Conservation (phyloP, 345 rosid species). For the sweet orange (Citrus sinensis) region DNA sequence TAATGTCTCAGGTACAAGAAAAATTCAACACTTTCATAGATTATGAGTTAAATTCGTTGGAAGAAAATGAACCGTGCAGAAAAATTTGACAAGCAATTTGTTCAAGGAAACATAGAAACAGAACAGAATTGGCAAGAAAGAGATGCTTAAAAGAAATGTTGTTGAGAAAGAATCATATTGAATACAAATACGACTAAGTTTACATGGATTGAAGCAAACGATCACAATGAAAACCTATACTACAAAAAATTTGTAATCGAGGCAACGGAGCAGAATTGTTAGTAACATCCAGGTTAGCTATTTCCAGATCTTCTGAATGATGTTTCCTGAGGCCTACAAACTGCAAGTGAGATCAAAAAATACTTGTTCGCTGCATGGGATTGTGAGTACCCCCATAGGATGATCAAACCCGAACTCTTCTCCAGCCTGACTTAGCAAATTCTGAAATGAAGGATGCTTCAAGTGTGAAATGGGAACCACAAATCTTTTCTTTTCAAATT, state of each 20-base stretch:
- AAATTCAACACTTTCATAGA: too few species aligned
- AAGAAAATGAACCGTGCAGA: too few species aligned
- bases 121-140: neutral
- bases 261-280: neutral
- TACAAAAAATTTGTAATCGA: neutral
- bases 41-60: too few species aligned
- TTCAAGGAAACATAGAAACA: too few species aligned
- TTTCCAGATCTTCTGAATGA: neutral
- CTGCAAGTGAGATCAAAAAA: constrained; percentile 20
- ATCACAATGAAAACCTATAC: neutral
- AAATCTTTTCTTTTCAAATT: constrained; percentile 23
- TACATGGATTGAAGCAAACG: neutral
- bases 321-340: neutral
- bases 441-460: constrained; percentile 39
- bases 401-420: constrained; percentile 29
- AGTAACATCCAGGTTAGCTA: neutral
- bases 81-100: too few species aligned
- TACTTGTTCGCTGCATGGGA: constrained; percentile 24
- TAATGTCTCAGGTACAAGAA: too few species aligned
- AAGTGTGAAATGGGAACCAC: constrained; percentile 39
- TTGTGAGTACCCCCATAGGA: constrained; percentile 25
- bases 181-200: neutral
- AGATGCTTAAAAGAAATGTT: too few species aligned
- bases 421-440: constrained; percentile 12
- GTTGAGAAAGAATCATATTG: neutral